Base-by-base conservation (phyloP, 2,329 filamentous ascomycete species). In the Arthrobotrys entomopaga region DNA sequence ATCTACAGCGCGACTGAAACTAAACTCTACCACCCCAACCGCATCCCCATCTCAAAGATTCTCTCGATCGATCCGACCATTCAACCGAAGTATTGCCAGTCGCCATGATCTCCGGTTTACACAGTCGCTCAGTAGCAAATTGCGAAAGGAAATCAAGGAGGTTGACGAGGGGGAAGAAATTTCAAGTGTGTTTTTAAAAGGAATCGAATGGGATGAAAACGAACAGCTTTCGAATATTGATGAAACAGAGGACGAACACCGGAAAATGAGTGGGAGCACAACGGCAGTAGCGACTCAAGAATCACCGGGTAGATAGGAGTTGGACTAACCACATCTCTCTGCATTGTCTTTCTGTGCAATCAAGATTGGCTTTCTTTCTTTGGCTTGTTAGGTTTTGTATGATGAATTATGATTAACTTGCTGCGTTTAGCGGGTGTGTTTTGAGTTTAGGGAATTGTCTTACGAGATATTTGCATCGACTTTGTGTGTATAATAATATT, bases 251-350 rank as follows among this genome's bases (percentile, higher is more conserved):
- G 69, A 73, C 40, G 64, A 65, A 24, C 49, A 66, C 22, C 48
- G 54, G 15, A 73, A 73, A 57, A 63, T 59, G 38, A 73, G 69
- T 16, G 69, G 69, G 29, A 65, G 69, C 7, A 73, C 61, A 2
- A 73, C 69, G 10, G 69, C 69, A 10, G 69, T 73, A 46, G 69
- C 69, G 8, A 73, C 69, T n/a, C 61, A 61, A 16, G 69, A 66
- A 24, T 73, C 69, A 13, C 69, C 69, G 5, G 56, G 56, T 1
- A 38, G 69, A 15, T 73, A 58, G 38, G 13, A 34, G n/a, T 43
- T 16, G 29, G 6, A 34, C 19, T 8, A 22, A 22, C 38, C 24
- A 5, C 13, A 1, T 1, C 3, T 4, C 22, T 42, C 34, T n/a
- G 6, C 19, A 7, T 34, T 7, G 3, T 29, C 10, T 24, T 57